Percentiles rank a stretch among this genome's conserved stretches.
These are phyloP conservation scores for Monosporascus cannonballus DNA, from an alignment of 2,329 filamentous ascomycete genomes.

Conservation along the genomic window DNA sequence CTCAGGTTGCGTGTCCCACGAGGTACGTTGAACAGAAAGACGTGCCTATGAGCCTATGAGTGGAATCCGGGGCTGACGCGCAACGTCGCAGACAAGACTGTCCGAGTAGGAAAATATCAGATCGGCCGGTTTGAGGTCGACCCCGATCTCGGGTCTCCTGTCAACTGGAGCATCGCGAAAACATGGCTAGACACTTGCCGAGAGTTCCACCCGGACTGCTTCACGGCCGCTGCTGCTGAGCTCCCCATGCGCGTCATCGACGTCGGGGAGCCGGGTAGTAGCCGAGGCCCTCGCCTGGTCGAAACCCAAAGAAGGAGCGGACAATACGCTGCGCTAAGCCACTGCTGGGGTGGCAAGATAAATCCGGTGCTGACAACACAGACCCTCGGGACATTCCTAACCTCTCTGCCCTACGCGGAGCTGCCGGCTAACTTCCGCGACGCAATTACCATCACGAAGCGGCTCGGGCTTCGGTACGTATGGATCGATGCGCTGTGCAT, in stretches of 20 bases:
- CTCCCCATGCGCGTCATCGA: not conserved
- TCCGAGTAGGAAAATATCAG: not conserved
- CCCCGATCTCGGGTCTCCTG: not conserved
- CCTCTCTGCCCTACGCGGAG: not conserved
- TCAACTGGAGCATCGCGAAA: not conserved
- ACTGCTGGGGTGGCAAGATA: constrained; percentile 12
- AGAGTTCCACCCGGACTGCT: not conserved
- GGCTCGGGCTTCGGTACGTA: constrained; percentile 2
- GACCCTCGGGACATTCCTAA: not conserved
- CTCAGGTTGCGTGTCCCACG: too few species aligned
- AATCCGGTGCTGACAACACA: not conserved
- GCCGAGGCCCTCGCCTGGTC: not conserved
- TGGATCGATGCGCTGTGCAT: constrained; percentile 6
- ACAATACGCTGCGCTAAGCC: constrained; percentile 10
- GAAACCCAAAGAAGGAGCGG: not conserved
- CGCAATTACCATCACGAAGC: constrained; percentile 3
- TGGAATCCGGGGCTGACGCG: not conserved
- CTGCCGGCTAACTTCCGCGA: constrained; percentile 5
- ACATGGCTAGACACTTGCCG: not conserved
- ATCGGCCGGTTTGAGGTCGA: not conserved
- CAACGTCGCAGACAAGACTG: not conserved
- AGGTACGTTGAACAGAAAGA: too few species aligned
- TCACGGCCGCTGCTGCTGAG: not conserved
- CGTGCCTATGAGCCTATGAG: not conserved
- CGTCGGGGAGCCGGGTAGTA: not conserved